Percentiles rank a stretch among this genome's conserved stretches.
Conservation (phyloP, 208 protist species). For the Leishmania tarentolae region DNA sequence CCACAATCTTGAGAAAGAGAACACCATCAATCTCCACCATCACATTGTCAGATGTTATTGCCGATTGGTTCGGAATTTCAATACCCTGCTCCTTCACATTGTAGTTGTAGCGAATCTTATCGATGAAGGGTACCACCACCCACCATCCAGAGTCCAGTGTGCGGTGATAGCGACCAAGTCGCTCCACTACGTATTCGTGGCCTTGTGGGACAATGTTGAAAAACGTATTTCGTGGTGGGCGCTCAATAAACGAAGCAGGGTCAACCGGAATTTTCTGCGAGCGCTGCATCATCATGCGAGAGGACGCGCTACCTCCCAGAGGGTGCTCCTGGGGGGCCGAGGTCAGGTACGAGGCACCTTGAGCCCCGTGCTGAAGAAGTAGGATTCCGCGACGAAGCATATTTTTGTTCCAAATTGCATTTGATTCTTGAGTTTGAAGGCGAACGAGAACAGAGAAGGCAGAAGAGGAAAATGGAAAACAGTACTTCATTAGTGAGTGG, state of each 20-base stretch:
- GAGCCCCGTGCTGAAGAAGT: conserved; percentile 23
- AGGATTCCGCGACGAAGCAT: conserved; percentile 29
- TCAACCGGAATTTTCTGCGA: conserved; percentile 42
- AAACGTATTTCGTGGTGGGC: conserved; percentile 71
- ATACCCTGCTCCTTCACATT: conserved; percentile 93
- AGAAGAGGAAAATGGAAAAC: neutral
- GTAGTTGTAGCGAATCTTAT: conserved; percentile 95
- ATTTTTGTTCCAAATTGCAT: conserved; percentile 2
- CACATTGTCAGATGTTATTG: conserved; percentile 96
- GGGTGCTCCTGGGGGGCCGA: conserved; percentile 20
- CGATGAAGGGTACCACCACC: conserved; percentile 93
- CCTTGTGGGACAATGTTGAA: conserved; percentile 96
- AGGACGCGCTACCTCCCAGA: conserved; percentile 2
- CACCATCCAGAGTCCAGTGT: conserved; percentile 92
- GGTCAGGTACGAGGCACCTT: conserved; percentile 15
- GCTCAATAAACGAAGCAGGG: conserved; percentile 66
- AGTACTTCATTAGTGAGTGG: neutral
- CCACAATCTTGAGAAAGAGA: conserved; percentile 92
- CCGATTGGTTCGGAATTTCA: conserved; percentile 91
- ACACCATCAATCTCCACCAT: conserved; percentile 96
- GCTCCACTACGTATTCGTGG: conserved; percentile 94
- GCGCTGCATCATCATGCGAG: conserved; percentile 43
- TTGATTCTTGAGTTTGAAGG: neutral
- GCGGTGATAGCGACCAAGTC: conserved; percentile 92
- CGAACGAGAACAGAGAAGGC: conserved; percentile 1